Evolutionary conservation across 2,329 filamentous ascomycete genomes (phyloP), one percentile per base, ranked within the genome.

Genomic region (Periconia sp.): DNA sequence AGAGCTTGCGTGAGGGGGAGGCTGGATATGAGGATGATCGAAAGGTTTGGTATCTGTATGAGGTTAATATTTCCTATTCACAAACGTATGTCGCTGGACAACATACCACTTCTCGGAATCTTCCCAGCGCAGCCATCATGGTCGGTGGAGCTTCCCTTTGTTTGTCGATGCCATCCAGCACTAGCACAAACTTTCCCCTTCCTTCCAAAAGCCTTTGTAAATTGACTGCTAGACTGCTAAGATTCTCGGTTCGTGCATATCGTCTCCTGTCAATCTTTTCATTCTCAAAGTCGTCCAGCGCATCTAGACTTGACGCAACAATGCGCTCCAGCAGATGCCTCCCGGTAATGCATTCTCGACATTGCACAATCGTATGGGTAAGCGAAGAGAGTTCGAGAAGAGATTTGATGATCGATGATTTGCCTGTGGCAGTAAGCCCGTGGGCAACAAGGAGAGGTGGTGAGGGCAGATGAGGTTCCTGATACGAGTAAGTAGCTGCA

Each of bases 341-440:
- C 3, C 83, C 83, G 1, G 90, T 92, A 58, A 95, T 87, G 69
- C 89, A 93, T 76, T 93, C 90, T 59, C 82, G 78, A 19, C 86
- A 89, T 62, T 84, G 85, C 55, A 93, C 76, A 30, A 89, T 77
- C 37, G 86, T 83, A 63, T 87, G 83, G 20, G 76, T 75, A 15
- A 87, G 65, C 8, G 60, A 61, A 11, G 83, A 76, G 1, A 69
- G 66, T 27, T 81, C 69, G 2, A 95, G 81, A 15, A 91, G 81
- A 2, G 81, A 79, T 52, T 80, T 79, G 3, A 88, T 79, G 47
- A 96, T 82, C 45, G 84, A 83, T 31, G 86, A 90, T 76, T 97
- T 97, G 41, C 92, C 93, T 0, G 92, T 96, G 2, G 91, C 88
- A 65, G 92, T 87, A 30, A 92, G 85, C 47, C 94, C 94, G 72